Percentiles rank a stretch among this genome's conserved stretches.
These are phyloP conservation scores for Nakazawaea molendinolei DNA, from an alignment of 805 yeast species.

Conservation along the genomic window DNA sequence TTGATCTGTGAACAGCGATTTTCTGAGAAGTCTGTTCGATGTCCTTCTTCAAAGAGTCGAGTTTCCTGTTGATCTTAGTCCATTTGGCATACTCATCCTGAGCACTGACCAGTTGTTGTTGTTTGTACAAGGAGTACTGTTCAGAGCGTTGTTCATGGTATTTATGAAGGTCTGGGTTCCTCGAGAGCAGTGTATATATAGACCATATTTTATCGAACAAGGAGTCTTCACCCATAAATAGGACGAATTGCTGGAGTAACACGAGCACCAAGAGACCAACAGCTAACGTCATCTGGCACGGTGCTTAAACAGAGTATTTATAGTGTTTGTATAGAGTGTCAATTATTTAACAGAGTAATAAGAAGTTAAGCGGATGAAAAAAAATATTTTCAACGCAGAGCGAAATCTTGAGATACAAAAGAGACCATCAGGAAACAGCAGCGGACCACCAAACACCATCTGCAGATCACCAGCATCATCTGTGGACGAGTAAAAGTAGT, in stretches of 20 bases:
- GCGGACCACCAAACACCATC: no score
- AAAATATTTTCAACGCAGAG: no score
- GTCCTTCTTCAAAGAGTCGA: constrained; percentile 50
- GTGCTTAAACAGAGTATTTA: no score
- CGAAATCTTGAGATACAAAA: no score
- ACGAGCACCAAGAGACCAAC: no score
- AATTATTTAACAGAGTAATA: no score
- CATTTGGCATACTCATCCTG: constrained; percentile 94
- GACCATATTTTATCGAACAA: constrained; percentile 33
- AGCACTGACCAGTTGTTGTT: constrained; percentile 62
- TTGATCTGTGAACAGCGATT: constrained; percentile 29
- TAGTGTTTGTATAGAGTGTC: no score
- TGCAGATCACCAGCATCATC: no score
- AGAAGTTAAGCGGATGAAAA: no score
- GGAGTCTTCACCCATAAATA: constrained; percentile 11
- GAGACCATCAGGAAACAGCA: no score
- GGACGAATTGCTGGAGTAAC: constrained; percentile 4
- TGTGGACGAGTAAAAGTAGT: no score
- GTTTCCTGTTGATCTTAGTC: constrained; percentile 82
- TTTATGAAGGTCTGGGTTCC: constrained; percentile 25
- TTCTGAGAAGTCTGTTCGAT: constrained; percentile 35
- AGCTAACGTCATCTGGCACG: no score
- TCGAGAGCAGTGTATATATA: constrained; percentile 28
- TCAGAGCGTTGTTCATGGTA: constrained; percentile 32
- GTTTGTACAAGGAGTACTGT: constrained; percentile 38